Base-by-base conservation (phyloP, 2,329 filamentous ascomycete genomes). In the Microsporum ferrugineum region DNA sequence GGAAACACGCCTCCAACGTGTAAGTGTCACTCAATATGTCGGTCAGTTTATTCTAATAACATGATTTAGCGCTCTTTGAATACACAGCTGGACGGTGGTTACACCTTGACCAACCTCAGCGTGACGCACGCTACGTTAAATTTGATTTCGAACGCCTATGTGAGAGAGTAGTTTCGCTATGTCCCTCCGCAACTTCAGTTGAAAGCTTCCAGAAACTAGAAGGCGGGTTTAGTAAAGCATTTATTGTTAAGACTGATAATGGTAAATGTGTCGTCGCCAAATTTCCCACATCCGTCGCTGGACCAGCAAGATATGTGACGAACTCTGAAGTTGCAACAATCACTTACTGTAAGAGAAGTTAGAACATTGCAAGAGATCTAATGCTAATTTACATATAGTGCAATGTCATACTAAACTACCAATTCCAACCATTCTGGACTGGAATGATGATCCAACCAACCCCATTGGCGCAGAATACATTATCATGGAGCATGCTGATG, bases 161-260 rank as follows among this genome's bases (percentile, higher is more conserved):
- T 64, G 62, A 67, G 43, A 73, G 64, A 58, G 69, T 73, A 12
- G 61, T 78, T 39, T 68, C 70, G 47, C 64, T 75, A 36, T 75
- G 70, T 63, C 72, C 72, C 41, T 71, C 68, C 39, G 73, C 75
- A 43, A 67, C 38, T 7, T 65, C 64, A 6, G 69, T 79, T 45
- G 62, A 61, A 59, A 67, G 61, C n/a, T 78, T 67, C 61, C 68
- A 73, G 57, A 79, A 79, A 66, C 69, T 72, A 53, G 77, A 79
- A 69, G 75, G 77, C 4, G 71, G 73, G 1, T 78, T 73, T 63
- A 79, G 78, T 61, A 67, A 74, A 65, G 74, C 74, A 33, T 78
- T 79, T 58, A 69, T 77, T 39, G 73, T 79, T 59, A 69, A 68
- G n/a, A 69, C 74, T 47, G 66, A 79, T 57, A 72, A 75, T 66